A percentile compares a stretch with the other conserved stretches of the same genome.
Evolutionary conservation across 257 asterid species (phyloP).

Genomic region (Solanum ahanhuiri): DNA sequence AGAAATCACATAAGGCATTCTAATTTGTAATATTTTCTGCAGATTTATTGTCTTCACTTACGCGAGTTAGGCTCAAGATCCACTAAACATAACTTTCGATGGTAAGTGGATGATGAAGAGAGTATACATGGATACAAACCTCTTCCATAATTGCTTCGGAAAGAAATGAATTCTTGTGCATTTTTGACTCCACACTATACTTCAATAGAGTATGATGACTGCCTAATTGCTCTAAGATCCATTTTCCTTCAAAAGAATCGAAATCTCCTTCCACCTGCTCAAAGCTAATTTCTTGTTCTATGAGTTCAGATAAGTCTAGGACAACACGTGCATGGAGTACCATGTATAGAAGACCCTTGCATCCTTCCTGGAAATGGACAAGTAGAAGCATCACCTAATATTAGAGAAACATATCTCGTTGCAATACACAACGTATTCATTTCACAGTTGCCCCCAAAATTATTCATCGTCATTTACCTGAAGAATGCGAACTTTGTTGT

Average conservation of each 20-base stretch:
- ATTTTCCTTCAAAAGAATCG: conserved; percentile 75
- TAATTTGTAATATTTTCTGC: background rate
- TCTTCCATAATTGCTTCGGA: conserved; percentile 98
- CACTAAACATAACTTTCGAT: background rate
- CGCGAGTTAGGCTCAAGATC: background rate
- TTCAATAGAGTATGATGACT: conserved; percentile 78
- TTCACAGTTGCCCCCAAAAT: background rate
- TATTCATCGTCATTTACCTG: conserved; percentile 38
- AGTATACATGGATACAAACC: conserved; percentile 30
- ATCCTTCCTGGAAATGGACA: conserved; percentile 65
- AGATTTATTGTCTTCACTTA: too few species aligned
- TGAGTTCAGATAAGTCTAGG: conserved; percentile 71
- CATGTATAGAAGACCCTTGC: conserved; percentile 93
- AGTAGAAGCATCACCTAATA: background rate
- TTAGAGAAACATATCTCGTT: background rate
- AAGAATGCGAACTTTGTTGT: conserved; percentile 83
- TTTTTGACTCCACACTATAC: conserved; percentile 85
- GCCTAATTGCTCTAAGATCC: conserved; percentile 90
- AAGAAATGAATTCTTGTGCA: conserved; percentile 85
- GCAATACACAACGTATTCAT: background rate
- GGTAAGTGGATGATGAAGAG: background rate
- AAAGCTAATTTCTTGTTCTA: conserved; percentile 75
- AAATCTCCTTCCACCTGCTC: conserved; percentile 97
- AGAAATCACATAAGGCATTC: background rate
- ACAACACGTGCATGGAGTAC: conserved; percentile 94